Conservation (phyloP, 768 basidiomycete genomes). For the Hysterangium stoloniferum region DNA sequence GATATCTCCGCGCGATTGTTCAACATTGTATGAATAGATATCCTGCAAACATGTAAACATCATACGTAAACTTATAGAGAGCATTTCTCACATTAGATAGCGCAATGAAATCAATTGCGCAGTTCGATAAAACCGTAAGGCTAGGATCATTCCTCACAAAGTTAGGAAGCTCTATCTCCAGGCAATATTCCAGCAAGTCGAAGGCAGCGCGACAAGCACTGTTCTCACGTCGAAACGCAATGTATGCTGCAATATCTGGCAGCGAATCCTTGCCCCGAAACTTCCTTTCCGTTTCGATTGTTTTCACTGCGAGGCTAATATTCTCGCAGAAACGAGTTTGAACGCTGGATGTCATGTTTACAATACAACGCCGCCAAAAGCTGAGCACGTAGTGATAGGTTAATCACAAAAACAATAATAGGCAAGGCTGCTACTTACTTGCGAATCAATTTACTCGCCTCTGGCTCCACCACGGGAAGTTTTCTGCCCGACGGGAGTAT, state of each 20-base stretch:
- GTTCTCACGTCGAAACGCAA: slow-evolving; percentile 45
- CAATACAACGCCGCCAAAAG: slow-evolving; percentile 31
- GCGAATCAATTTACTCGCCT: slow-evolving; percentile 25
- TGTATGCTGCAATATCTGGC: slow-evolving; percentile 44
- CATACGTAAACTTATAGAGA: neutral
- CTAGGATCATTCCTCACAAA: slow-evolving; percentile 45
- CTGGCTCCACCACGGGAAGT: slow-evolving; percentile 23
- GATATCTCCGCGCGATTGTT: slow-evolving; percentile 32
- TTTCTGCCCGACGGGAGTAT: slow-evolving; percentile 8
- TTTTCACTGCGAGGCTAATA: slow-evolving; percentile 34
- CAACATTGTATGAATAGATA: slow-evolving; percentile 33
- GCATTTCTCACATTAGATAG: slow-evolving; percentile 39
- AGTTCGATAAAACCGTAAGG: slow-evolving; percentile 36
- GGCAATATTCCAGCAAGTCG: slow-evolving; percentile 48
- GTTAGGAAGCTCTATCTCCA: slow-evolving; percentile 43
- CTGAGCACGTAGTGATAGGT: slow-evolving; percentile 17
- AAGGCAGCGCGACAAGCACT: slow-evolving; percentile 45
- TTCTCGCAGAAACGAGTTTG: slow-evolving; percentile 32
- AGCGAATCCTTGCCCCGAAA: slow-evolving; percentile 31
- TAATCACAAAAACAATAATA: neutral
- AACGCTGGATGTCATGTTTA: slow-evolving; percentile 32
- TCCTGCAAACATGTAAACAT: slow-evolving; percentile 23
- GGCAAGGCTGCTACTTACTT: slow-evolving; percentile 23
- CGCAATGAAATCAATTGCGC: slow-evolving; percentile 44
- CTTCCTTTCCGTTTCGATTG: slow-evolving; percentile 35